Percentiles rank a stretch among this genome's conserved stretches.
Conservation (phyloP, 1,284 basidiomycete genomes). For the Marasmius tenuissimus region DNA sequence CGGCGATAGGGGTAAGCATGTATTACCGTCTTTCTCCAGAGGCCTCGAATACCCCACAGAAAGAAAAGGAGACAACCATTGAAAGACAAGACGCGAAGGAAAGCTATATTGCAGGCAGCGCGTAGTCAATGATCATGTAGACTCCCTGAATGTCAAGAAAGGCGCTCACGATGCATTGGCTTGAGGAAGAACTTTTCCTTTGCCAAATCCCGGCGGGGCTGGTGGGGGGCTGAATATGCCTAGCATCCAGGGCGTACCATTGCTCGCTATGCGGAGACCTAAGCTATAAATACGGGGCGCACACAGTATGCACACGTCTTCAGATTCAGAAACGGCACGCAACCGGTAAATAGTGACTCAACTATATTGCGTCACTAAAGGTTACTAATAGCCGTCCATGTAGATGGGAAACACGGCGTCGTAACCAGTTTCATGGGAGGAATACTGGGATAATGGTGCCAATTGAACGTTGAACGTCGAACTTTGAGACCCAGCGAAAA, state of each 20-base stretch:
- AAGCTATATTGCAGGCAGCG: constrained; percentile 24
- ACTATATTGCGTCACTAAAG: too few relatives aligned
- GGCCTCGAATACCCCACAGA: constrained; percentile 57
- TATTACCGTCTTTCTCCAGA: constrained; percentile 50
- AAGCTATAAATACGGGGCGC: too few relatives aligned
- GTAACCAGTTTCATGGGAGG: too few relatives aligned
- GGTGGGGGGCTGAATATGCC: constrained; percentile 35
- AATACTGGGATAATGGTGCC: too few relatives aligned
- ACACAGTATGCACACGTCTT: too few relatives aligned
- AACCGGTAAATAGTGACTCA: too few relatives aligned
- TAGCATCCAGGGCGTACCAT: not conserved
- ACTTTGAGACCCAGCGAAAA: too few relatives aligned
- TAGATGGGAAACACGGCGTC: too few relatives aligned
- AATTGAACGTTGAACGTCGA: too few relatives aligned
- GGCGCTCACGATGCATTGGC: constrained; percentile 34
- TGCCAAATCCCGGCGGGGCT: constrained; percentile 42
- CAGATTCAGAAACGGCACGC: too few relatives aligned
- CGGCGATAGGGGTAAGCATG: constrained; percentile 11
- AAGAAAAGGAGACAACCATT: constrained; percentile 53
- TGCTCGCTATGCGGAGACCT: too few relatives aligned
- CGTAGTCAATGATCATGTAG: not conserved
- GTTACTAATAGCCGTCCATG: too few relatives aligned
- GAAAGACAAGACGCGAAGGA: constrained; percentile 45
- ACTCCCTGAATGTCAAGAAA: not conserved
- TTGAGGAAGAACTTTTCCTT: constrained; percentile 41